phyloP scores from a whole-genome alignment of 2,329 filamentous ascomycete species.

The Dothideomycetes sp. region DNA sequence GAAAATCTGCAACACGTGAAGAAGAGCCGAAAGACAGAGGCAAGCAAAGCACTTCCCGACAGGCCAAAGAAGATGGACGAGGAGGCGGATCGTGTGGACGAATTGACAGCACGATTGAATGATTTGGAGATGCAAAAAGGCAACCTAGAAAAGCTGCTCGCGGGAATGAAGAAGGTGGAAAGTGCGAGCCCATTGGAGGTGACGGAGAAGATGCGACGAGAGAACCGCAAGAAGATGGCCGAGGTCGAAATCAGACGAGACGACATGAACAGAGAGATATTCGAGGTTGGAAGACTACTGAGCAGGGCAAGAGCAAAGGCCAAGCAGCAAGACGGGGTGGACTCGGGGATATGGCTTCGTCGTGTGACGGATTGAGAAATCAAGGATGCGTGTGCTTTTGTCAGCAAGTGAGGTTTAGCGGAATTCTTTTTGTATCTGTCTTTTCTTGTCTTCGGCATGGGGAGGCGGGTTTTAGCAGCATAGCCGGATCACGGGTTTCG shows the following conservation, averaged over 20 bases:
- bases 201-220: conserved; percentile 47
- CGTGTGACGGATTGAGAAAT: conserved; percentile 51
- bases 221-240: conserved; percentile 56
- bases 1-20: conserved; percentile 19
- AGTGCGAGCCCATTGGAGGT: conserved; percentile 58
- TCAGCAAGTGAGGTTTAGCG: no score
- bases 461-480: no score
- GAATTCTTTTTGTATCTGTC: no score
- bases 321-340: conserved; percentile 51
- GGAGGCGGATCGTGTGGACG: conserved; percentile 45
- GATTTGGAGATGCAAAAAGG: conserved; percentile 56
- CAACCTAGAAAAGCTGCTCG: conserved; percentile 64
- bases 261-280: conserved; percentile 66
- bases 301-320: conserved; percentile 68
- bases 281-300: conserved; percentile 67
- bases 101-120: conserved; percentile 57
- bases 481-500: no score
- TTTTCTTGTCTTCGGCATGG: no score
- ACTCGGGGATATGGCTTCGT: conserved; percentile 67
- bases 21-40: conserved; percentile 23
- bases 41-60: conserved; percentile 7
- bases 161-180: conserved; percentile 68
- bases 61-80: conserved; percentile 6
- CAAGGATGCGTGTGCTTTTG: background rate
- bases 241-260: conserved; percentile 57